phyloP scores from a whole-genome alignment of 129 eudicot species.

The Ambrosia artemisiifolia region DNA sequence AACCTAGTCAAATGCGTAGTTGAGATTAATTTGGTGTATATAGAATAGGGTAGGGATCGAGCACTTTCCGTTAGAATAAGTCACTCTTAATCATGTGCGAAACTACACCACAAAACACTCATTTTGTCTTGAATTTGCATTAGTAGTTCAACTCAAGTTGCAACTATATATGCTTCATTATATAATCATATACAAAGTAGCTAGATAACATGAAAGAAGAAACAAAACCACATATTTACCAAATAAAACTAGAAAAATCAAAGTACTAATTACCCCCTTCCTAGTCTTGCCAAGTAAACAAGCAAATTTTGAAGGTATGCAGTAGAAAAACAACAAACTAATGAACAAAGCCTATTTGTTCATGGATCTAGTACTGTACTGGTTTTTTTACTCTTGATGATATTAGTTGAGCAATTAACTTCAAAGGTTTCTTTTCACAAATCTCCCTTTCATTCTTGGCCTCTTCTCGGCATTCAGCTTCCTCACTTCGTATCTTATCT shows the following conservation, averaged over 20 bases:
- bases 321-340: background rate
- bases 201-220: constrained; percentile 3
- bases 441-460: constrained; percentile 95
- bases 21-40: too few relatives aligned
- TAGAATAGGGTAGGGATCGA: too few relatives aligned
- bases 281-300: constrained; percentile 35
- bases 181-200: constrained; percentile 6
- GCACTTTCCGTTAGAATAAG: too few relatives aligned
- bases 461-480: constrained; percentile 91
- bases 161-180: background rate
- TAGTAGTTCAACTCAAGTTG: constrained; percentile 1
- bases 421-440: constrained; percentile 74
- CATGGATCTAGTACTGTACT: constrained; percentile 16
- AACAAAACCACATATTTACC: constrained; percentile 18
- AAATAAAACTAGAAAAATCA: background rate
- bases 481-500: constrained; percentile 87
- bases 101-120: background rate
- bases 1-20: too few relatives aligned
- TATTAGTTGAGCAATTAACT: constrained; percentile 30
- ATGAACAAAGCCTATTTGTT: constrained; percentile 33
- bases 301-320: constrained; percentile 31
- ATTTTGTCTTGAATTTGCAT: constrained; percentile 11
- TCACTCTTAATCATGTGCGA: too few relatives aligned
- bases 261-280: constrained; percentile 9
- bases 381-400: constrained; percentile 21